A percentile compares a stretch with the other conserved stretches of the same genome.
These are phyloP conservation scores for Pyrus communis DNA, from an alignment of 306 rosid species.

Conservation along the genomic window DNA sequence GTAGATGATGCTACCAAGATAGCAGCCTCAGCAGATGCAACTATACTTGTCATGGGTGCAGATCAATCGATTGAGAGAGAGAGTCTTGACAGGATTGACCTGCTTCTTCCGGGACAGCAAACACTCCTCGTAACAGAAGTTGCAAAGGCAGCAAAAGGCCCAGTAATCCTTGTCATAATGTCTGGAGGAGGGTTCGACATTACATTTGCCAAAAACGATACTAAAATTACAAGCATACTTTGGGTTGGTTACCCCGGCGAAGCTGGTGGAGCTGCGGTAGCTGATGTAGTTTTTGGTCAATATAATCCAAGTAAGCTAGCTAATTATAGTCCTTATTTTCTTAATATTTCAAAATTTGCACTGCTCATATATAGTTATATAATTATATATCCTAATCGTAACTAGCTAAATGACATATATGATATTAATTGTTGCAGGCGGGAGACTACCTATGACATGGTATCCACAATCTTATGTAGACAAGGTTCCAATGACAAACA, in stretches of 20 bases:
- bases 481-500: slow-evolving; percentile 84
- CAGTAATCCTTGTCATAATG: slow-evolving; percentile 86
- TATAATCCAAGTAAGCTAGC: slow-evolving; percentile 72
- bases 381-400: background rate
- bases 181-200: slow-evolving; percentile 97
- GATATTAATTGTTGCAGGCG: slow-evolving; percentile 45
- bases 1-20: slow-evolving; percentile 54
- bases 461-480: slow-evolving; percentile 86
- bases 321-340: background rate
- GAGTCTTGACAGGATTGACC: slow-evolving; percentile 63
- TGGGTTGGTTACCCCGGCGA: slow-evolving; percentile 99
- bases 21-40: slow-evolving; percentile 91
- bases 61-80: slow-evolving; percentile 80
- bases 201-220: slow-evolving; percentile 64
- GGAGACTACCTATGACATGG: slow-evolving; percentile 97
- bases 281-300: slow-evolving; percentile 81
- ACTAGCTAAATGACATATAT: background rate
- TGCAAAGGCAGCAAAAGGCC: slow-evolving; percentile 80
- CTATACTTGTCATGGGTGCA: slow-evolving; percentile 71
- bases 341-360: background rate
- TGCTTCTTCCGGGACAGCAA: slow-evolving; percentile 88
- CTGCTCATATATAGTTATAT: background rate
- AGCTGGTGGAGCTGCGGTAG: slow-evolving; percentile 97
- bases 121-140: slow-evolving; percentile 57
- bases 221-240: slow-evolving; percentile 76